These are phyloP conservation scores for Flammula alnicola DNA, from an alignment of 1,284 basidiomycete genomes.

Conservation along the genomic window DNA sequence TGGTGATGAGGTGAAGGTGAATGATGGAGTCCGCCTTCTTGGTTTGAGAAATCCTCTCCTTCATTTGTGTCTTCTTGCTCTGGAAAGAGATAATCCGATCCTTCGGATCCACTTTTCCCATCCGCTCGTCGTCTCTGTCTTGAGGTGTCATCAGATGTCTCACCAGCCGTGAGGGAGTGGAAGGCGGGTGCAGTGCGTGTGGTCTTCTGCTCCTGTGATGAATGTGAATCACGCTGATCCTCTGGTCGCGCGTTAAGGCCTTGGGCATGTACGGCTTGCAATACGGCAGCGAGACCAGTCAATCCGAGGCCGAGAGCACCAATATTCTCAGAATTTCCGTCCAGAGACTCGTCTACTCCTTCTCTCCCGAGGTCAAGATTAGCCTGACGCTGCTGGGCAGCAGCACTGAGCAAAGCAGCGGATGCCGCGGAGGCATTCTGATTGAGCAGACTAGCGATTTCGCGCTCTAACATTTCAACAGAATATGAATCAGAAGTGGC, in stretches of 20 bases:
- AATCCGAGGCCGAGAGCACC: constrained; percentile 53
- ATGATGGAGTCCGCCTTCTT: constrained; percentile 31
- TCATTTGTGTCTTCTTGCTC: constrained; percentile 48
- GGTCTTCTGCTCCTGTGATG: constrained; percentile 52
- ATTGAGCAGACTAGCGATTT: constrained; percentile 70
- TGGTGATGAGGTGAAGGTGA: constrained; percentile 34
- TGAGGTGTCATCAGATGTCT: constrained; percentile 39
- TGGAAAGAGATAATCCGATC: constrained; percentile 62
- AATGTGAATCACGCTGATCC: constrained; percentile 36
- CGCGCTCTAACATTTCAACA: constrained; percentile 75
- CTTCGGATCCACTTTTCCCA: constrained; percentile 48
- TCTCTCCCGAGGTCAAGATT: constrained; percentile 39
- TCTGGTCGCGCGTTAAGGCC: constrained; percentile 52
- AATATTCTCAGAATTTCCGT: constrained; percentile 32
- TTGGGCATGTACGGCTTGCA: constrained; percentile 74
- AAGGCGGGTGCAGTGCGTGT: constrained; percentile 75
- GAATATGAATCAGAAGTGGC: constrained; percentile 48
- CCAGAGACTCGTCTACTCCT: constrained; percentile 26
- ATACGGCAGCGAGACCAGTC: constrained; percentile 68
- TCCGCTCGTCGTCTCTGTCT: constrained; percentile 37
- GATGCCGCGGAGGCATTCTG: constrained; percentile 71
- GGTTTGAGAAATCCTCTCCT: constrained; percentile 37
- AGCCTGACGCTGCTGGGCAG: constrained; percentile 63
- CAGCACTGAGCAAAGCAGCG: constrained; percentile 60
- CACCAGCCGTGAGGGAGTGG: constrained; percentile 69